Evolutionary conservation across 768 basidiomycete genomes (phyloP).

Genomic region (Lentinus brumalis): DNA sequence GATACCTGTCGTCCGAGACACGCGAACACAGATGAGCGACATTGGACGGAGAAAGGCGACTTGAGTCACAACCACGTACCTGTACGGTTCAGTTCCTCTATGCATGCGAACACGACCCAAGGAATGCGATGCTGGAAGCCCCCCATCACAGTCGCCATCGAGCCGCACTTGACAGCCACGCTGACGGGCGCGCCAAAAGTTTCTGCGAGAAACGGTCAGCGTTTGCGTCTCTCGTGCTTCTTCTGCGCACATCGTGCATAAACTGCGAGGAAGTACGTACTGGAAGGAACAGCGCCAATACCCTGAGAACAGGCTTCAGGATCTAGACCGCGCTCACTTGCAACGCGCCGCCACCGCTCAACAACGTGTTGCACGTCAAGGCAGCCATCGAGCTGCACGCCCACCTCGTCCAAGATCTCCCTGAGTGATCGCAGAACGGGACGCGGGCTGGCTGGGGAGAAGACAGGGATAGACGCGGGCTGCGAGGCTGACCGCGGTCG

Average conservation of each 20-base stretch:
- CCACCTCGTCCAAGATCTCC: conserved; percentile 12
- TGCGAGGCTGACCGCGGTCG: conserved; percentile 16
- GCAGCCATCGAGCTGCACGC: conserved; percentile 21
- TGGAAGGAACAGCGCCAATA: conserved; percentile 6
- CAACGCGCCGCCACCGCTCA: conserved; percentile 11
- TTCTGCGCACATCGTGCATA: neutral
- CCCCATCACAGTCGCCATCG: conserved; percentile 35
- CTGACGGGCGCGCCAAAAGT: conserved; percentile 40
- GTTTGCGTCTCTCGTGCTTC: neutral
- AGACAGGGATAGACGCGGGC: conserved; percentile 16
- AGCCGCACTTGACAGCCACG: conserved; percentile 35
- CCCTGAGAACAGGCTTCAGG: neutral
- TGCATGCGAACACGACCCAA: conserved; percentile 40
- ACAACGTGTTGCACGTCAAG: conserved; percentile 23
- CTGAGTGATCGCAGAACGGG: conserved; percentile 10
- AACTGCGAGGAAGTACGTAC: conserved; percentile 2
- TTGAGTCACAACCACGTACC: conserved; percentile 29
- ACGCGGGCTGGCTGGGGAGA: conserved; percentile 10
- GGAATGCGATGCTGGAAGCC: conserved; percentile 43
- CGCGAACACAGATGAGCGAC: neutral
- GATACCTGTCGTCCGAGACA: conserved; percentile 35
- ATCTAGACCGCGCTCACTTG: neutral
- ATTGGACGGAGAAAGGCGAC: no score
- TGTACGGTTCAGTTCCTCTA: conserved; percentile 51
- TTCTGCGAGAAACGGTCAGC: conserved; percentile 24